Percentiles rank a stretch among this genome's conserved stretches.
Conservation (phyloP, 2,329 filamentous ascomycete species). For the Xylaria sp. region DNA sequence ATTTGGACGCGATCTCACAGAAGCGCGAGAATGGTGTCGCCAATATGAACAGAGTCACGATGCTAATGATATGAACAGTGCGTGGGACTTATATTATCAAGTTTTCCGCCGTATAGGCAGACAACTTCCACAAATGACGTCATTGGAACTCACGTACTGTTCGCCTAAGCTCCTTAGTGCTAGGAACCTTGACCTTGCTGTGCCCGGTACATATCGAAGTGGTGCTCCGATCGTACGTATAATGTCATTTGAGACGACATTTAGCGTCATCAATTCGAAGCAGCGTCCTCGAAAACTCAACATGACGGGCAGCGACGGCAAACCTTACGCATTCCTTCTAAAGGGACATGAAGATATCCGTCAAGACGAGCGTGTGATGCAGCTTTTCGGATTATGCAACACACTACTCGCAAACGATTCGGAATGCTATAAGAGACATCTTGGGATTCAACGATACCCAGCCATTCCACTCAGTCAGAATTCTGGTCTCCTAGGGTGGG, state of each 20-base stretch:
- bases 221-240: constrained; percentile 83
- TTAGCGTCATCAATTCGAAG: constrained; percentile 95
- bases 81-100: constrained; percentile 99
- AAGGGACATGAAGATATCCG: constrained; percentile 99
- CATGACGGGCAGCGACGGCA: constrained; percentile 88
- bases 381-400: constrained; percentile 97
- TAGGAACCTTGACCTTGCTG: constrained; percentile 86
- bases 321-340: constrained; percentile 85
- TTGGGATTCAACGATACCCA: constrained; percentile 95
- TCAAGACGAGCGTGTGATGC: constrained; percentile 99
- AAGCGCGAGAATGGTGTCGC: constrained; percentile 95
- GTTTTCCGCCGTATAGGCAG: constrained; percentile 96
- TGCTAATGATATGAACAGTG: constrained; percentile 93
- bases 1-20: constrained; percentile 92
- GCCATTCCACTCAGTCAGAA: constrained; percentile 98
- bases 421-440: constrained; percentile 95
- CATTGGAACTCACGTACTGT: constrained; percentile 93
- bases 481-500: constrained; percentile 94
- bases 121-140: constrained; percentile 91
- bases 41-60: constrained; percentile 91
- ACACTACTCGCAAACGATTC: constrained; percentile 93
- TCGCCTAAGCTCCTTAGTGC: constrained; percentile 91
- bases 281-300: constrained; percentile 92
- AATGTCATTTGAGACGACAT: constrained; percentile 86
- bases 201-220: constrained; percentile 94